Percentiles rank a stretch among this genome's conserved stretches.
Conservation (phyloP, 2,329 filamentous ascomycete species). For the Apiospora sp. region DNA sequence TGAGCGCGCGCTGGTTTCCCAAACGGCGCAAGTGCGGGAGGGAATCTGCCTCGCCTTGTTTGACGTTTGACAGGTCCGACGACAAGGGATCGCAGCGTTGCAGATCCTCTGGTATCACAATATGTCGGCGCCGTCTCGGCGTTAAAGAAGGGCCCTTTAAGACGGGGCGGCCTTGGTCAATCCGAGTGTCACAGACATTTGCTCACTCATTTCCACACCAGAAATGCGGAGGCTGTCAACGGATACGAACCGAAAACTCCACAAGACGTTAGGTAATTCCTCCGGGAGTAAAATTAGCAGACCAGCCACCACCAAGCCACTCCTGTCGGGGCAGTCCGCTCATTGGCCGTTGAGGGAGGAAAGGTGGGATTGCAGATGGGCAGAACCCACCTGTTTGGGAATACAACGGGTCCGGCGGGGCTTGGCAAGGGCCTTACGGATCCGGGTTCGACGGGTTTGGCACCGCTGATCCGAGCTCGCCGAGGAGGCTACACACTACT, state of each 20-base stretch:
- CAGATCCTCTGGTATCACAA: not conserved
- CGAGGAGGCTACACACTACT: not conserved
- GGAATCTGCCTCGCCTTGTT: not conserved
- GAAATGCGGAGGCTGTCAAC: not conserved
- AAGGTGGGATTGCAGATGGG: not conserved
- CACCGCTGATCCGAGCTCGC: not conserved
- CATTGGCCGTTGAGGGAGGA: not conserved
- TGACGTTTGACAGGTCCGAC: not conserved
- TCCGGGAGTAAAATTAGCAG: not conserved
- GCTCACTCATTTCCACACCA: not conserved
- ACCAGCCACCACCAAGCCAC: too few species aligned
- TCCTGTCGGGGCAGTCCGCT: not conserved
- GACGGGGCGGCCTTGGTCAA: not conserved
- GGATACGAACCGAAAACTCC: not conserved
- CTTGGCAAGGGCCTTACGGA: not conserved
- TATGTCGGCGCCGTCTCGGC: not conserved
- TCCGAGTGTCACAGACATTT: not conserved
- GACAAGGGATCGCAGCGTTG: not conserved
- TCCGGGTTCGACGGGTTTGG: not conserved
- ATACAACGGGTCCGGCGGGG: not conserved
- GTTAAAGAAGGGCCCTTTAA: not conserved
- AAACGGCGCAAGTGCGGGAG: not conserved
- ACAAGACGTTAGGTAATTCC: not conserved
- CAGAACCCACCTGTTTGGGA: not conserved
- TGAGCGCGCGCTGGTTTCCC: not conserved